Evolutionary conservation across 2,329 filamentous ascomycete genomes (phyloP).

Genomic region (Microdochium bolleyi): DNA sequence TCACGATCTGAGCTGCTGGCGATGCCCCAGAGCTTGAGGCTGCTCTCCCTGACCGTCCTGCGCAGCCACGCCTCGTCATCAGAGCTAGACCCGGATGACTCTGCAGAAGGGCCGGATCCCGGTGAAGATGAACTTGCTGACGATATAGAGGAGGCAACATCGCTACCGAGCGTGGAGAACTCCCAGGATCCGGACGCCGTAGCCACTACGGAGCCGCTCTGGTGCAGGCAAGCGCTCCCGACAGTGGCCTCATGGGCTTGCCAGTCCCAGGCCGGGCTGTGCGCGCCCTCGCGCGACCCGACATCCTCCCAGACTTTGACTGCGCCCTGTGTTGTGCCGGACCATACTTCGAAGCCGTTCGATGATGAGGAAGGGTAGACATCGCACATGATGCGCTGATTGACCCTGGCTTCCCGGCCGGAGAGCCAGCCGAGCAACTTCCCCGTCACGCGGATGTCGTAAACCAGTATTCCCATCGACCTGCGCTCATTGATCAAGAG

Average conservation of each 20-base stretch:
- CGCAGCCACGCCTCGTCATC: conserved; percentile 13
- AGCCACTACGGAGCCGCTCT: conserved; percentile 45
- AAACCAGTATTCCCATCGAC: conserved; percentile 47
- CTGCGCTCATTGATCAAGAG: conserved; percentile 54
- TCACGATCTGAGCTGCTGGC: conserved; percentile 4
- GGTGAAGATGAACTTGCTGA: background rate
- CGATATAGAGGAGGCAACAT: background rate
- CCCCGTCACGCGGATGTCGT: conserved; percentile 53
- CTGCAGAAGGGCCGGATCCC: background rate
- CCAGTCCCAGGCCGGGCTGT: conserved; percentile 41
- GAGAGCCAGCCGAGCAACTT: conserved; percentile 45
- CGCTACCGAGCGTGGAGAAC: conserved; percentile 14
- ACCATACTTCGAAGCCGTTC: conserved; percentile 54
- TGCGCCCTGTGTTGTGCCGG: conserved; percentile 43
- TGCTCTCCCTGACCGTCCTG: conserved; percentile 28
- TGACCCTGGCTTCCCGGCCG: conserved; percentile 40
- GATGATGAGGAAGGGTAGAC: conserved; percentile 35
- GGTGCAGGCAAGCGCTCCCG: conserved; percentile 41
- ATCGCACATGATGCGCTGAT: conserved; percentile 49
- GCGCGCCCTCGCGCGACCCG: conserved; percentile 35
- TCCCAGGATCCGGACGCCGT: conserved; percentile 50
- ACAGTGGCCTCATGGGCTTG: conserved; percentile 36
- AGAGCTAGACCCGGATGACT: background rate
- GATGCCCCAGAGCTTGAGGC: conserved; percentile 37
- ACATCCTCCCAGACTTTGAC: conserved; percentile 54